These are phyloP conservation scores for Trichoderma brevicompactum DNA, from an alignment of 2,329 filamentous ascomycete species.

Conservation along the genomic window DNA sequence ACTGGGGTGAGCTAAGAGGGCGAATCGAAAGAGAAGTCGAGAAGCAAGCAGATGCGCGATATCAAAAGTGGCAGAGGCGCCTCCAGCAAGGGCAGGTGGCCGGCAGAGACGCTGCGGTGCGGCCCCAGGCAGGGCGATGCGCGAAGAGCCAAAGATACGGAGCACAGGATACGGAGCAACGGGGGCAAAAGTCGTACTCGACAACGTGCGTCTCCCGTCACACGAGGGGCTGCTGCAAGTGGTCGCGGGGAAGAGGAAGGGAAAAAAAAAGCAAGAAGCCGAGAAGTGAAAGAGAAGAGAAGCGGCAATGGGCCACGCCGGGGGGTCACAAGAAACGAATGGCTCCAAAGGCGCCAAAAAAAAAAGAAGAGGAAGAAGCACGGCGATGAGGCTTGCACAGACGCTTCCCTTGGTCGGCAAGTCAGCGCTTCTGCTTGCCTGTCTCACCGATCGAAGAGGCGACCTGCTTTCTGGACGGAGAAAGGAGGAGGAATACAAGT, in stretches of 20 bases:
- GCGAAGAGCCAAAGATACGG: constrained; percentile 15
- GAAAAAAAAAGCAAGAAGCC: too few species aligned
- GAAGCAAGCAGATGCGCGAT: constrained; percentile 23
- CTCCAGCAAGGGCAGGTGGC: not conserved
- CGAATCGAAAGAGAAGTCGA: constrained; percentile 20
- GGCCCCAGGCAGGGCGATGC: constrained; percentile 1
- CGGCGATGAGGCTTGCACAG: not conserved
- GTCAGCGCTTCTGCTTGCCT: constrained; percentile 1
- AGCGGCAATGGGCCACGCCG: not conserved
- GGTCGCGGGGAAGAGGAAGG: constrained; percentile 5
- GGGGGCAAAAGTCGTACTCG: constrained; percentile 2
- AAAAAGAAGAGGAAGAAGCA: constrained; percentile 1
- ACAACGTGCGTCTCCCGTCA: constrained; percentile 20
- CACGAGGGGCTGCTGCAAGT: constrained; percentile 8
- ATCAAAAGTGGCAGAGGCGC: constrained; percentile 14
- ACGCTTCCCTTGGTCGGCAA: constrained; percentile 16
- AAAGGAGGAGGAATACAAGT: constrained; percentile 26
- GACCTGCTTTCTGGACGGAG: constrained; percentile 5
- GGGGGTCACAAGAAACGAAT: constrained; percentile 1
- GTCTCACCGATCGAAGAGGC: constrained; percentile 20
- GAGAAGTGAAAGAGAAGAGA: not conserved
- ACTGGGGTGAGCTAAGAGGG: constrained; percentile 21
- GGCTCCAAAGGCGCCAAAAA: not conserved
- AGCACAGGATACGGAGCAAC: constrained; percentile 17
- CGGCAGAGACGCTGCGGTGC: not conserved